Evolutionary conservation across 2,329 filamentous ascomycete species (phyloP).

Genomic region (Stagonosporopsis tanaceti): DNA sequence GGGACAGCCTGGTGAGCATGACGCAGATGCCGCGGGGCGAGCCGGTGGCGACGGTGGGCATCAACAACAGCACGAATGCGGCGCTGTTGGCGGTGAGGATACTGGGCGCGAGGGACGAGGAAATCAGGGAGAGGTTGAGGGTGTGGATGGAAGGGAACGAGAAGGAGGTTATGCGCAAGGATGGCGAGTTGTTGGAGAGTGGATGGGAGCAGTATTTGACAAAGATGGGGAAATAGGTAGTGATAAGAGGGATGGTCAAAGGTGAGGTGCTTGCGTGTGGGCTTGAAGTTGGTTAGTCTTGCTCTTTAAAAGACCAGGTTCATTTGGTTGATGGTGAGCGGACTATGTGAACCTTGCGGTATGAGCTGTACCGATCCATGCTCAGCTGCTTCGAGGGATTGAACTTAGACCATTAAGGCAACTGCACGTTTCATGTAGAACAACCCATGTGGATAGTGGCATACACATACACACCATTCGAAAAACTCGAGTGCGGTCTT

Average conservation of each 20-base stretch:
- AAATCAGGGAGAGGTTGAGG: constrained; percentile 65
- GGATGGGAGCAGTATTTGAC: constrained; percentile 65
- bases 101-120: constrained; percentile 57
- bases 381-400: not conserved
- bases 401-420: not conserved
- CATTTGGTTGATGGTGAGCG: not conserved
- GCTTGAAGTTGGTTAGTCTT: not conserved
- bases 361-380: not conserved
- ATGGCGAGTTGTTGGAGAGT: constrained; percentile 62
- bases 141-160: constrained; percentile 70
- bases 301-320: not conserved
- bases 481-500: not conserved
- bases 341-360: not conserved
- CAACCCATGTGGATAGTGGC: not conserved
- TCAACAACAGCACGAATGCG: constrained; percentile 58
- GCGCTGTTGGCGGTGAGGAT: constrained; percentile 57
- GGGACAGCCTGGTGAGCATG: constrained; percentile 60
- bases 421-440: not conserved
- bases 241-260: not conserved
- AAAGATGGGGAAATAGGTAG: constrained; percentile 45
- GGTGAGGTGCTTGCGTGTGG: not conserved
- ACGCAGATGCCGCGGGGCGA: constrained; percentile 61
- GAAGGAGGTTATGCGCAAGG: constrained; percentile 70
- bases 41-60: constrained; percentile 53
- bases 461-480: not conserved